Evolutionary conservation across 176 grass and related monocot genomes (phyloP), one percentile per base, ranked within the genome.

Genomic region (Paspalum vaginatum): DNA sequence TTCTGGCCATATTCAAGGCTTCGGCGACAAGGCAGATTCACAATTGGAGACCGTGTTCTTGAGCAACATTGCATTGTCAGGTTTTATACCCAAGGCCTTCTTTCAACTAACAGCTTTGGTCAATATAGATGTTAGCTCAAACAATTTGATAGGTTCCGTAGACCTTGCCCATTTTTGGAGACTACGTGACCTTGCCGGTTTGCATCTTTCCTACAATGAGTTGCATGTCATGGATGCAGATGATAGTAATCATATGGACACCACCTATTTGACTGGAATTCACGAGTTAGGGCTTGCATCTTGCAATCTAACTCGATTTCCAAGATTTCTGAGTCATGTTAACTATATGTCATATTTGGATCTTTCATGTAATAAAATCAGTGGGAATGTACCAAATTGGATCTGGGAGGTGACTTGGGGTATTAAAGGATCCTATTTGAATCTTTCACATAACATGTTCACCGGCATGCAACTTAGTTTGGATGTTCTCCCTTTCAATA

Each of bases 131-230:
- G 0, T 80, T 49, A 61, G 16, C 0, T 11, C 0, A 0, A 89
- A 89, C 61, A 75, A 56, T 4, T 69, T 89, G 24, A 72, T 5
- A 60, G 87, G 52, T 22, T 42, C 22, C 4, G 49, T 89, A 53
- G 60, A 89, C 12, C 32, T 85, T 61, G 7, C 41, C 21, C 61
- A 40, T 0, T 52, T 89, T 11, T 9, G 20, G 18, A 60, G 39
- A 49, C 58, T 85, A 53, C 39, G 9, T 3, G 72, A 80, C 5
- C 46, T 80, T 0, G 0, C 1, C 1, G 0, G 0, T 51, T 62
- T 84, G 75, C 2, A 39, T 43, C 79, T 87, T 10, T 87, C 85
- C 22, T 10, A 87, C 57, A 87, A 87, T 51, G 53, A 57, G 8
- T 56, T 87, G 25, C 38, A 16, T 24, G 64, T 87, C 2, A 69